Evolutionary conservation across 164 flowering plant species (phyloP).

Genomic region (Warburgia ugandensis): DNA sequence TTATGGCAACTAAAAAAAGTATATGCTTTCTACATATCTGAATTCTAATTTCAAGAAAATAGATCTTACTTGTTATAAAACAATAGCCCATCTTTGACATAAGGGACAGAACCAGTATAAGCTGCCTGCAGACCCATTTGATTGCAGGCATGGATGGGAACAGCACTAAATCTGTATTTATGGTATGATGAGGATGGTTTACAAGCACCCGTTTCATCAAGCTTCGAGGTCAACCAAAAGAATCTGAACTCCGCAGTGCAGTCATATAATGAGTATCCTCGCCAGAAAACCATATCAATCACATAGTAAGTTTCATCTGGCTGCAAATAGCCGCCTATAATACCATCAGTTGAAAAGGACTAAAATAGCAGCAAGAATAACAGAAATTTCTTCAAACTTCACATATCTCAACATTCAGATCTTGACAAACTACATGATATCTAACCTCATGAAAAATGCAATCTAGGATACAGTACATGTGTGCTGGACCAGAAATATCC

Average conservation of each 20-base stretch:
- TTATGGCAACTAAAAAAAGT: too few relatives aligned
- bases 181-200: slow-evolving; percentile 69
- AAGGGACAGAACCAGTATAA: slow-evolving; percentile 60
- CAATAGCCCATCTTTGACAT: slow-evolving; percentile 74
- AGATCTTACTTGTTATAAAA: slow-evolving; percentile 82
- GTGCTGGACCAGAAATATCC: slow-evolving; percentile 45
- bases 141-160: slow-evolving; percentile 75
- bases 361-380: too few relatives aligned
- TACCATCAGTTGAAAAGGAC: slow-evolving; percentile 3
- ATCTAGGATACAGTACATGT: slow-evolving; percentile 70
- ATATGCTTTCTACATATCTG: too few relatives aligned
- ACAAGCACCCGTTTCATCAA: slow-evolving; percentile 78
- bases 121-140: slow-evolving; percentile 58
- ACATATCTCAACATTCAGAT: not conserved
- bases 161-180: slow-evolving; percentile 62
- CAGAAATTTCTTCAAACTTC: too few relatives aligned
- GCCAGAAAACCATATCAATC: slow-evolving; percentile 94
- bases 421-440: not conserved
- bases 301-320: slow-evolving; percentile 87
- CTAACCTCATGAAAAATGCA: slow-evolving; percentile 94
- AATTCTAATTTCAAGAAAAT: not conserved
- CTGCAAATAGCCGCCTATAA: slow-evolving; percentile 34
- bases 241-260: slow-evolving; percentile 93
- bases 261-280: slow-evolving; percentile 76
- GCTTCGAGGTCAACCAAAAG: slow-evolving; percentile 94